Evolutionary conservation across 495 filamentous ascomycete species (phyloP).

Genomic region (Podospora sp.): DNA sequence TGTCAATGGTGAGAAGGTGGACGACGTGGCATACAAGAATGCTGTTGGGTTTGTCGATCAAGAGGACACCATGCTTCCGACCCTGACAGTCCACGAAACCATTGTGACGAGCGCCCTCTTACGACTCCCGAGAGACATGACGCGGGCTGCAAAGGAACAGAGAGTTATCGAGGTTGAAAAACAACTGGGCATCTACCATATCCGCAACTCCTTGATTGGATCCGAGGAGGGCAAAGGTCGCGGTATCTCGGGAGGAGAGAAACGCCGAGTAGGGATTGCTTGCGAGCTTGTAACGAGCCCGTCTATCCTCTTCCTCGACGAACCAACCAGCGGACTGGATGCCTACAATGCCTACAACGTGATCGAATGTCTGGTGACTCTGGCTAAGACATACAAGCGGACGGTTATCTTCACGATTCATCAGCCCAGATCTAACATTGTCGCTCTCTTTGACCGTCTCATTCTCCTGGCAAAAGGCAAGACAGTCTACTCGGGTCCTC

Average conservation of each 20-base stretch:
- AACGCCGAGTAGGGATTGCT: constrained; percentile 92
- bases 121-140: constrained; percentile 89
- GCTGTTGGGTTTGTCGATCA: constrained; percentile 98
- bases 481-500: constrained; percentile 90
- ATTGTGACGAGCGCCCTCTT: constrained; percentile 93
- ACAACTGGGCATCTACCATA: constrained; percentile 89
- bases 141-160: constrained; percentile 78
- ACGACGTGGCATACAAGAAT: constrained; percentile 81
- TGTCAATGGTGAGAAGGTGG: constrained; percentile 89
- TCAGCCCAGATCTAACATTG: constrained; percentile 99
- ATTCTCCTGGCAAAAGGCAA: constrained; percentile 87
- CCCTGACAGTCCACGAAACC: constrained; percentile 96
- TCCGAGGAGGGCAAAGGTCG: constrained; percentile 94
- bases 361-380: constrained; percentile 89
- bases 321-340: constrained; percentile 94
- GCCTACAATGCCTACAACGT: constrained; percentile 97
- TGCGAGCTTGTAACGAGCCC: constrained; percentile 98
- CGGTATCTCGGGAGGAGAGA: constrained; percentile 96
- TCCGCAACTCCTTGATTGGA: constrained; percentile 93
- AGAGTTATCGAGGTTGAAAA: constrained; percentile 90
- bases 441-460: constrained; percentile 94
- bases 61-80: constrained; percentile 96
- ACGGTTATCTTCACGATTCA: constrained; percentile 99
- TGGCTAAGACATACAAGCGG: constrained; percentile 93
- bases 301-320: constrained; percentile 95